These are phyloP conservation scores for Cyathus striatus DNA, from an alignment of 768 basidiomycete genomes.

Conservation along the genomic window DNA sequence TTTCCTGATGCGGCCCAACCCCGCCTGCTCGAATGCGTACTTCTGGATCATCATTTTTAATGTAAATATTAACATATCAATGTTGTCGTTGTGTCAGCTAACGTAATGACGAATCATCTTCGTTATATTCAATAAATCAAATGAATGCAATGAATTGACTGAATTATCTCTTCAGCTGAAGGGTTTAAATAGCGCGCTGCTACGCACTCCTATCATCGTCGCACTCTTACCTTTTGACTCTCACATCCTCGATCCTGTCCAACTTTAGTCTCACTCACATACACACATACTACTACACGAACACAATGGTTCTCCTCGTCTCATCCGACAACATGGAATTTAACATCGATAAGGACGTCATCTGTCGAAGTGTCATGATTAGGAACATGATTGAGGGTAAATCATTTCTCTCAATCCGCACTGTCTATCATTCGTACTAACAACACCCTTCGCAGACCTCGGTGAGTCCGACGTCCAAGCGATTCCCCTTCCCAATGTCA, in stretches of 20 bases:
- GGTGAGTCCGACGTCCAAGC: conserved; percentile 93
- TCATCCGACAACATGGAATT: conserved; percentile 97
- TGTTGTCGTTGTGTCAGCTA: too few species aligned
- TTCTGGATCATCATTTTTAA: too few species aligned
- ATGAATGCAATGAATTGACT: too few species aligned
- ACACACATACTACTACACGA: conserved; percentile 6
- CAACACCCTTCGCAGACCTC: conserved; percentile 54
- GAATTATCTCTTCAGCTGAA: conserved; percentile 33
- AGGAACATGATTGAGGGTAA: conserved; percentile 99
- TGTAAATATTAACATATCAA: too few species aligned
- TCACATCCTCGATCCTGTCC: conserved; percentile 13
- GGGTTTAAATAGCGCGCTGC: too few species aligned
- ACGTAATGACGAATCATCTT: too few species aligned
- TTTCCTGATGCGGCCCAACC: too few species aligned
- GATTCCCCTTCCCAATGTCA: conserved; percentile 92
- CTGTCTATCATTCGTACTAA: conserved; percentile 6
- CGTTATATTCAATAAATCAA: too few species aligned
- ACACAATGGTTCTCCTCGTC: conserved; percentile 76
- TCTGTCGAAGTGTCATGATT: conserved; percentile 92
- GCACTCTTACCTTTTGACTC: conserved; percentile 10
- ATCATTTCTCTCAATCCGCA: conserved; percentile 11
- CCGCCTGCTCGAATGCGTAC: too few species aligned
- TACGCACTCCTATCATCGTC: conserved; percentile 4
- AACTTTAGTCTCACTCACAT: conserved; percentile 10
- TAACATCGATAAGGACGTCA: conserved; percentile 88